phyloP scores from a whole-genome alignment of 2,329 filamentous ascomycete species.

The Fusarium equiseti region DNA sequence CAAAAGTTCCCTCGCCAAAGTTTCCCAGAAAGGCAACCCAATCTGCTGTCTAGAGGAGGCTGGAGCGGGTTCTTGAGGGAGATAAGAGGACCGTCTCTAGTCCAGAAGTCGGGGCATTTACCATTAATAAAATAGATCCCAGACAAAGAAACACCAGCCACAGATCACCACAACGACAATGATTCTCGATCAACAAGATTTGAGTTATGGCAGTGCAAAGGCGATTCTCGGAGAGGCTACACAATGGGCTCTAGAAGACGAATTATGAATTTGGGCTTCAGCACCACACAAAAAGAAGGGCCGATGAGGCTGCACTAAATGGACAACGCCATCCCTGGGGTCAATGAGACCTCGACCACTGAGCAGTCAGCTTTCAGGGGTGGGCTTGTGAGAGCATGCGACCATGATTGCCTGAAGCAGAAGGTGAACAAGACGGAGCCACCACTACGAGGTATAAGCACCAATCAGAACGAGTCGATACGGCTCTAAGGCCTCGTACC shows the following conservation, averaged over 20 bases:
- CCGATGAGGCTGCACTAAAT: constrained; percentile 41
- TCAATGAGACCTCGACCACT: constrained; percentile 44
- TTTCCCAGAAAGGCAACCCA: constrained; percentile 54
- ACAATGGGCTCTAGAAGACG: constrained; percentile 10
- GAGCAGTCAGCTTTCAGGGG: constrained; percentile 44
- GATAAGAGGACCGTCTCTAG: constrained; percentile 45
- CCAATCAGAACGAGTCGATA: constrained; percentile 52
- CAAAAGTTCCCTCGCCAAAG: constrained; percentile 58
- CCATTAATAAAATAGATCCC: constrained; percentile 22
- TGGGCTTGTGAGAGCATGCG: constrained; percentile 51
- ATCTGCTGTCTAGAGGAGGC: constrained; percentile 48
- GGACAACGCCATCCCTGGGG: constrained; percentile 40
- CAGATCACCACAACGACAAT: constrained; percentile 8
- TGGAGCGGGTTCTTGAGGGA: constrained; percentile 45
- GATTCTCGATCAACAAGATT: neutral
- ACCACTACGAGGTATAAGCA: constrained; percentile 47
- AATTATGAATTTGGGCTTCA: constrained; percentile 33
- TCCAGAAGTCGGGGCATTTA: constrained; percentile 18
- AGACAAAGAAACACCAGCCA: constrained; percentile 20
- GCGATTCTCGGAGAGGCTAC: constrained; percentile 15
- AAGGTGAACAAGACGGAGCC: constrained; percentile 53
- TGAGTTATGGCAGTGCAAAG: constrained; percentile 25
- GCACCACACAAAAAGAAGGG: constrained; percentile 41
- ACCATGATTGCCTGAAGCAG: constrained; percentile 52
- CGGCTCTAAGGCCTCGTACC: constrained; percentile 39